A percentile compares a stretch with the other conserved stretches of the same genome.
Evolutionary conservation across 306 rosid species (phyloP).

Genomic region (Bauhinia variegata): DNA sequence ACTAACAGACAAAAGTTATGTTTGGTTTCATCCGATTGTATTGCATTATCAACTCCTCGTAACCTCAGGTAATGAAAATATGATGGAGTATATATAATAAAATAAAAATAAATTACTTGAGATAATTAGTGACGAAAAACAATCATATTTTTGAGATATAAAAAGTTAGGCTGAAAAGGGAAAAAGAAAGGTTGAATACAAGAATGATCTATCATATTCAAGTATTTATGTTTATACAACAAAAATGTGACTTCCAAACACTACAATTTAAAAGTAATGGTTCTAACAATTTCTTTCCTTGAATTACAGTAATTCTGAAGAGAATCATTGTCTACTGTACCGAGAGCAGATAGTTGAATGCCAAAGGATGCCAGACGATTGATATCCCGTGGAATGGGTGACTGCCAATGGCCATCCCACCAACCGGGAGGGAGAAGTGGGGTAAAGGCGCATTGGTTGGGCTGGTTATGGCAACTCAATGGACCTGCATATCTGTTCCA

Average conservation of each 20-base stretch:
- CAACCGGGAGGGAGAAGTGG: slow-evolving; percentile 93
- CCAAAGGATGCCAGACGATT: slow-evolving; percentile 70
- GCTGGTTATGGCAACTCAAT: slow-evolving; percentile 74
- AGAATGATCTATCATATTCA: slow-evolving; percentile 30
- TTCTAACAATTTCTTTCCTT: slow-evolving; percentile 64
- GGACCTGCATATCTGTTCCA: slow-evolving; percentile 96
- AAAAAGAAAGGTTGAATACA: not conserved
- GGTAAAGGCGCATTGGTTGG: slow-evolving; percentile 76
- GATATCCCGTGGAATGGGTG: slow-evolving; percentile 75
- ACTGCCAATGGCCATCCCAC: slow-evolving; percentile 96
- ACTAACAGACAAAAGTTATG: too few species aligned
- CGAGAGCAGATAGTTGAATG: slow-evolving; percentile 58
- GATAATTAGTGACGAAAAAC: too few species aligned
- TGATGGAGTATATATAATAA: too few species aligned
- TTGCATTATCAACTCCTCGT: too few species aligned
- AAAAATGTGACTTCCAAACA: slow-evolving; percentile 28
- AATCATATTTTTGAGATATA: too few species aligned
- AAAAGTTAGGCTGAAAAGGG: too few species aligned
- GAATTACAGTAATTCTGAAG: slow-evolving; percentile 66
- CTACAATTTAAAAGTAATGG: slow-evolving; percentile 61
- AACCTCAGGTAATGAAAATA: too few species aligned
- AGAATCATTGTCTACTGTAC: slow-evolving; percentile 55
- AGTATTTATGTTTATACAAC: slow-evolving; percentile 15
- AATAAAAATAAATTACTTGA: too few species aligned
- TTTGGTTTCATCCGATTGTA: too few species aligned